Conservation (phyloP, 768 basidiomycete species). For the Pulveroboletus sp. region DNA sequence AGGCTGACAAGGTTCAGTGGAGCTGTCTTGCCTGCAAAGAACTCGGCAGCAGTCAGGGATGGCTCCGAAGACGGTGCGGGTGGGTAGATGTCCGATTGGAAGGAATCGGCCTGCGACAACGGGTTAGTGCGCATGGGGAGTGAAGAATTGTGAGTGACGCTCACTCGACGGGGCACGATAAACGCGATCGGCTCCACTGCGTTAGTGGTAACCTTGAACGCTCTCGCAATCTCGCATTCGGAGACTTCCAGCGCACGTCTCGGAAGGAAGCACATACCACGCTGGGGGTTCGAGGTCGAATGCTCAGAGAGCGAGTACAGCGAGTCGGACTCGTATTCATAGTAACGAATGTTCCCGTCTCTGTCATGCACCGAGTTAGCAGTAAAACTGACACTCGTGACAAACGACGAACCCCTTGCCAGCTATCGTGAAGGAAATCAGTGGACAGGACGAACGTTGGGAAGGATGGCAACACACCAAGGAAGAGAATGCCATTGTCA, state of each 20-base stretch:
- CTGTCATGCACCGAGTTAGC: constrained; percentile 36
- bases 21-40: constrained; percentile 80
- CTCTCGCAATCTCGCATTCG: constrained; percentile 93
- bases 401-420: constrained; percentile 72
- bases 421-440: constrained; percentile 38
- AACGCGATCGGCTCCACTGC: constrained; percentile 90
- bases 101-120: constrained; percentile 71
- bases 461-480: constrained; percentile 44
- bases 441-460: background rate
- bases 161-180: constrained; percentile 88
- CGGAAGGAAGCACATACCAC: constrained; percentile 96
- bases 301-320: constrained; percentile 76
- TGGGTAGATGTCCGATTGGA: constrained; percentile 97
- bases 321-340: constrained; percentile 87
- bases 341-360: constrained; percentile 98
- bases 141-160: constrained; percentile 14
- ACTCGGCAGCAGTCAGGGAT: constrained; percentile 77
- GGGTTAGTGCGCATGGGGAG: background rate
- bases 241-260: constrained; percentile 82
- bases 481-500: constrained; percentile 88
- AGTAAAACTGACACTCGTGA: background rate
- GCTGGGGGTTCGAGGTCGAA: constrained; percentile 88
- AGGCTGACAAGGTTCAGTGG: constrained; percentile 75
- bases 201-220: constrained; percentile 77
- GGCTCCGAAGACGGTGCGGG: constrained; percentile 82